Evolutionary conservation across 2,329 filamentous ascomycete species (phyloP).

Genomic region (Onygena corvina): DNA sequence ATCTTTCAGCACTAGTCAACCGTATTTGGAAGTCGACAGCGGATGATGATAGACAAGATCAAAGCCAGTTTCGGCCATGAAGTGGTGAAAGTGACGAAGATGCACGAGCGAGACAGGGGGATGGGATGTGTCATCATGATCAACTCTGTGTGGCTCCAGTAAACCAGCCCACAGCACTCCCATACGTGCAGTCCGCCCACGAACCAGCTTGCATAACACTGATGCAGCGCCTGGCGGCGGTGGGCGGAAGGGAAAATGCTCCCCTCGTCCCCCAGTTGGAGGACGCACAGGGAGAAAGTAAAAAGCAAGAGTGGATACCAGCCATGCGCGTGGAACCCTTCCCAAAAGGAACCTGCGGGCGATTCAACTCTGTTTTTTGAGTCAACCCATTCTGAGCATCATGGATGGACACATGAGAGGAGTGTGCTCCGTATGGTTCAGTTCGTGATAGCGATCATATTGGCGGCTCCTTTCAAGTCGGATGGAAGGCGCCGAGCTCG

Average conservation of each 20-base stretch:
- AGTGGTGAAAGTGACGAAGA: background rate
- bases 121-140: background rate
- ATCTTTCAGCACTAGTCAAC: background rate
- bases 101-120: background rate
- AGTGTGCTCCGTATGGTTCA: background rate
- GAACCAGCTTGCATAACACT: background rate
- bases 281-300: background rate
- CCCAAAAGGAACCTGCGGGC: slow-evolving; percentile 6
- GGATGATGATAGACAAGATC: background rate
- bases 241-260: background rate
- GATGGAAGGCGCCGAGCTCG: slow-evolving; percentile 3
- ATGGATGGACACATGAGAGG: too few species aligned
- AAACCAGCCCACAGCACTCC: too few species aligned
- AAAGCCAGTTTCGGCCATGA: background rate
- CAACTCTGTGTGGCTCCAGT: background rate
- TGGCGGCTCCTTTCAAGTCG: slow-evolving; percentile 6
- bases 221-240: background rate
- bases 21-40: slow-evolving; percentile 4
- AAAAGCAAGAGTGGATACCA: background rate
- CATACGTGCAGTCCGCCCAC: too few species aligned
- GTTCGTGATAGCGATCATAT: slow-evolving; percentile 4
- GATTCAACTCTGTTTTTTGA: slow-evolving; percentile 2
- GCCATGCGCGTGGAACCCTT: slow-evolving; percentile 8
- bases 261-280: too few species aligned
- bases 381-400: too few species aligned